phyloP scores from a whole-genome alignment of 805 yeast genomes.

The Candida hispaniensis region DNA sequence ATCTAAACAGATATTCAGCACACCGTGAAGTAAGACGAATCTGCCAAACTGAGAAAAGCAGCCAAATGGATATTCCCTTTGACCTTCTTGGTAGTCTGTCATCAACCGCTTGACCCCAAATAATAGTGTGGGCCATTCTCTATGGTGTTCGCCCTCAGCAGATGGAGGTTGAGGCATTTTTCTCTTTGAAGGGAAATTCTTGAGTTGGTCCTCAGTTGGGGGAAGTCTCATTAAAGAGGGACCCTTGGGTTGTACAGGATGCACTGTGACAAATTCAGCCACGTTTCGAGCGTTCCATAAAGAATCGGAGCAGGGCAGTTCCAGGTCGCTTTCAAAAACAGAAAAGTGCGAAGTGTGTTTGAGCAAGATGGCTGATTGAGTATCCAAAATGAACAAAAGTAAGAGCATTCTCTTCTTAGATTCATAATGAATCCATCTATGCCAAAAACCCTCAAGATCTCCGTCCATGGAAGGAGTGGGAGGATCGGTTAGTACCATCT shows the following conservation, averaged over 20 bases:
- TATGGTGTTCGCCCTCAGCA: slow-evolving; percentile 17
- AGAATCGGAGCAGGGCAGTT: slow-evolving; percentile 37
- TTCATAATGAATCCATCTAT: slow-evolving; percentile 35
- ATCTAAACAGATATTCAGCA: slow-evolving; percentile 30
- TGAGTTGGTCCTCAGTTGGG: slow-evolving; percentile 12
- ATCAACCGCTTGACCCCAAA: slow-evolving; percentile 27
- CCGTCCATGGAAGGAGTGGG: slow-evolving; percentile 6
- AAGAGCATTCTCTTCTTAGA: slow-evolving; percentile 34
- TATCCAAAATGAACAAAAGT: slow-evolving; percentile 35
- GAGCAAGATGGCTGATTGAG: slow-evolving; percentile 33
- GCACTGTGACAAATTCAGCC: slow-evolving; percentile 17
- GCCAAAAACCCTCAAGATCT: slow-evolving; percentile 27
- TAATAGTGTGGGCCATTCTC: slow-evolving; percentile 30
- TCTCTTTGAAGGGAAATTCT: slow-evolving; percentile 10
- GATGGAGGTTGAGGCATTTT: slow-evolving; percentile 6
- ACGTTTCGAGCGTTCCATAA: slow-evolving; percentile 33
- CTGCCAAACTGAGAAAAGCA: slow-evolving; percentile 33
- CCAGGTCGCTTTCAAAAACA: slow-evolving; percentile 36
- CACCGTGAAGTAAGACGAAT: slow-evolving; percentile 32
- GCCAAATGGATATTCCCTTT: slow-evolving; percentile 28
- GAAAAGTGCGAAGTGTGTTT: slow-evolving; percentile 30
- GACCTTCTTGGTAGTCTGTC: slow-evolving; percentile 27
- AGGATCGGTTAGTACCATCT: slow-evolving; percentile 9
- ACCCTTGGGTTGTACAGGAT: slow-evolving; percentile 14
- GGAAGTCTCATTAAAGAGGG: slow-evolving; percentile 16